Conservation (phyloP, 345 rosid species). For the Heritiera fomes region DNA sequence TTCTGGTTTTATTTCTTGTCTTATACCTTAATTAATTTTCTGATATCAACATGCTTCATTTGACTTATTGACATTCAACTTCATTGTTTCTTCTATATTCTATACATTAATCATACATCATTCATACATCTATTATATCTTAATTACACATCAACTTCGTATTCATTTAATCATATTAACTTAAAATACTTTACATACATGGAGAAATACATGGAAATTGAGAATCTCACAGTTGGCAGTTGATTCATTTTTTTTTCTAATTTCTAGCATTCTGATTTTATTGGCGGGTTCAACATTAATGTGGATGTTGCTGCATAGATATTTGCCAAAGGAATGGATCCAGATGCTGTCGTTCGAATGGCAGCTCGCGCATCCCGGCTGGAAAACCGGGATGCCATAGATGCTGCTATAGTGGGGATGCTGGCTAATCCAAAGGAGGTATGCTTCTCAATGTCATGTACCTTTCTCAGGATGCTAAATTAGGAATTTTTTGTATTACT, state of each 20-base stretch:
- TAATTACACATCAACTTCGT: no score
- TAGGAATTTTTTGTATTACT: not conserved
- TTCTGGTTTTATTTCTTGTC: no score
- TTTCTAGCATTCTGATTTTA: constrained; percentile 4
- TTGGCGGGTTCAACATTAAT: not conserved
- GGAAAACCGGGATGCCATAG: constrained; percentile 69
- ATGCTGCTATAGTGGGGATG: constrained; percentile 63
- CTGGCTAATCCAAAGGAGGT: constrained; percentile 73
- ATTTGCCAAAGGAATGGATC: constrained; percentile 52
- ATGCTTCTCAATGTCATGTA: not conserved
- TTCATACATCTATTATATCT: no score
- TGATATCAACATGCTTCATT: no score
- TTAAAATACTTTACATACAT: no score
- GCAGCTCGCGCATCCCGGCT: constrained; percentile 66
- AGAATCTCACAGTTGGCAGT: not conserved
- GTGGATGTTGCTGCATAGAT: constrained; percentile 28
- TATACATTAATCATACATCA: no score
- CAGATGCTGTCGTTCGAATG: constrained; percentile 53
- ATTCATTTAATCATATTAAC: no score
- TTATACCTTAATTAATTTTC: no score
- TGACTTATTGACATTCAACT: no score
- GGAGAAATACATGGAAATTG: no score
- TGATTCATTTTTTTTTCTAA: not conserved
- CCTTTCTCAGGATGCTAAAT: not conserved
- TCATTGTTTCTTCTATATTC: no score